Percentiles rank a stretch among this genome's conserved stretches.
These are phyloP conservation scores for Hypholoma fasciculare DNA, from an alignment of 768 basidiomycete species.

Conservation along the genomic window DNA sequence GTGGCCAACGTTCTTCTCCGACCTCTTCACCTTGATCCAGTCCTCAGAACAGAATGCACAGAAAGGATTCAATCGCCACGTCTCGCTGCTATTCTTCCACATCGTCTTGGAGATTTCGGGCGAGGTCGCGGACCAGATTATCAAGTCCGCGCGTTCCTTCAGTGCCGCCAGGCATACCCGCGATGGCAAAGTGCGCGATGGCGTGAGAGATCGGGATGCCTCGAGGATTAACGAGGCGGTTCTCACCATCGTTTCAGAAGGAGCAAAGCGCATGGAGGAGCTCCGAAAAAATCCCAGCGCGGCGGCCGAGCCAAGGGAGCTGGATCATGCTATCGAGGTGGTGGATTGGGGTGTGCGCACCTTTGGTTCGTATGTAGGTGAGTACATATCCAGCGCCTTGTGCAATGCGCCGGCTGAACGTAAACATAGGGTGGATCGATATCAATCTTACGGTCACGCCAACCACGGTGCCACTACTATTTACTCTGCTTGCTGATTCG, in stretches of 20 bases:
- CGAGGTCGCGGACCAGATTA: constrained; percentile 94
- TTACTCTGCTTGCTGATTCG: constrained; percentile 76
- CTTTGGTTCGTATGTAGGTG: constrained; percentile 92
- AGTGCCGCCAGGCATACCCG: constrained; percentile 70
- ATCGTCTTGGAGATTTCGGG: constrained; percentile 93
- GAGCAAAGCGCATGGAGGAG: constrained; percentile 54
- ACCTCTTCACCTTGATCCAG: constrained; percentile 74
- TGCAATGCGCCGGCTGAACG: neutral
- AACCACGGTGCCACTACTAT: constrained; percentile 81
- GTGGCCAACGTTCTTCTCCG: constrained; percentile 84
- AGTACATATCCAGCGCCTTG: constrained; percentile 32
- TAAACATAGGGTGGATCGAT: constrained; percentile 89
- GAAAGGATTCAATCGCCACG: constrained; percentile 75
- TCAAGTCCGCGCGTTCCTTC: constrained; percentile 83
- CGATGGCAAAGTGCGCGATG: constrained; percentile 85
- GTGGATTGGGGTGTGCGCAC: constrained; percentile 93
- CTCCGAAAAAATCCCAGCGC: constrained; percentile 48
- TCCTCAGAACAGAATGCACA: constrained; percentile 55
- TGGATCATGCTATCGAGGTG: constrained; percentile 68
- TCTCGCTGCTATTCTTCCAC: constrained; percentile 88
- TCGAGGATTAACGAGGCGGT: constrained; percentile 84
- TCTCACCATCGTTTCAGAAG: constrained; percentile 77
- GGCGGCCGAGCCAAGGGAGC: constrained; percentile 45
- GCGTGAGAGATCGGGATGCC: constrained; percentile 89
- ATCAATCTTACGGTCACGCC: constrained; percentile 95